Evolutionary conservation across 345 rosid genomes (phyloP), one percentile per base, ranked within the genome.

Genomic region (Nephelium lappaceum): DNA sequence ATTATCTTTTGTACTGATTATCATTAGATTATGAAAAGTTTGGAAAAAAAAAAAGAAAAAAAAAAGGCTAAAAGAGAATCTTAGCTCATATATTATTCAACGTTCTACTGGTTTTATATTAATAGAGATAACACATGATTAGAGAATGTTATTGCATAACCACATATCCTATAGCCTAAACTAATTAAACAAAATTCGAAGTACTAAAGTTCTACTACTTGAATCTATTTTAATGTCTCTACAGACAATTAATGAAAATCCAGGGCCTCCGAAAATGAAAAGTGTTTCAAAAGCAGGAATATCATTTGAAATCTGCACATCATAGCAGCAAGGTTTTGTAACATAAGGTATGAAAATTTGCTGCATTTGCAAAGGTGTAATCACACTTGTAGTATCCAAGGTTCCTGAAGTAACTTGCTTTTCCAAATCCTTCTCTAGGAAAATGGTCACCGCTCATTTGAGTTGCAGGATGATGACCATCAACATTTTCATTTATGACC

Each of bases 371-470:
- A 19, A 72, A 8, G 55, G 6, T 38, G 31, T 12, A 8, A 11
- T 2, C 10, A 9, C 51, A 1, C 9, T 71, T 23, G 11, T 25
- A 25, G 43, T 53, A 71, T 18, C 43, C 60, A 23, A 73, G 0
- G 43, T 83, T 82, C 66, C 66, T 74, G 69, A 87, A 78, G 64
- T 62, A 89, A 57, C 85, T 69, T 11, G 92, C 72, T 16, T 73
- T 87, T 19, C 86, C 75, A 38, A 62, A 82, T 49, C 90, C 85
- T 71, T 76, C 82, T 5, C 64, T 74, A 0, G 88, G 81, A 23
- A 87, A 89, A 72, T 68, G 83, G 0, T 88, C 88, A 69, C 92
- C 87, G 5, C 90, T 90, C 90, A 89, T 89, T 4, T 82, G 74
- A 19, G 89, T 86, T 0, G 72, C 12, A 0, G 89, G 83, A 62